phyloP scores from a whole-genome alignment of 108 stramenopile species.

The Nitzschia sp. region DNA sequence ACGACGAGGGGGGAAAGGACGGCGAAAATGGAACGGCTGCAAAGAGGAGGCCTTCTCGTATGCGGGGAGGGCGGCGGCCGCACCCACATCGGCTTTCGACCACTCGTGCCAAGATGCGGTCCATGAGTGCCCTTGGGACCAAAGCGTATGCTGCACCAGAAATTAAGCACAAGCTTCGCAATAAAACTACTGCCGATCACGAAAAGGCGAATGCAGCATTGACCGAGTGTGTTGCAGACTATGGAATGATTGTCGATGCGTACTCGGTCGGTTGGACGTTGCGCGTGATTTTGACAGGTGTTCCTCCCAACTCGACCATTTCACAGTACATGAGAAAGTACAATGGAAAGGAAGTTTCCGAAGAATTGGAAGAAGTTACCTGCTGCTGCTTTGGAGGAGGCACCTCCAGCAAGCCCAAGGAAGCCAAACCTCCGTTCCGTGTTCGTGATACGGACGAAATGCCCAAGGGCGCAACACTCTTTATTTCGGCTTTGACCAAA shows the following conservation, averaged over 20 bases:
- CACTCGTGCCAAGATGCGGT: slow-evolving; percentile 45
- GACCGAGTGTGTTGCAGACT: slow-evolving; percentile 75
- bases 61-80: not conserved
- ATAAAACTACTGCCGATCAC: slow-evolving; percentile 47
- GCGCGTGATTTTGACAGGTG: slow-evolving; percentile 76
- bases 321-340: slow-evolving; percentile 64
- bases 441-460: slow-evolving; percentile 61
- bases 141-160: slow-evolving; percentile 87
- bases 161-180: slow-evolving; percentile 55
- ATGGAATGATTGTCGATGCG: slow-evolving; percentile 88
- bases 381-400: slow-evolving; percentile 43
- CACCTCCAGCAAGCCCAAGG: not conserved
- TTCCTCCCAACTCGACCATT: slow-evolving; percentile 70
- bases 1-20: not conserved
- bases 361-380: slow-evolving; percentile 24
- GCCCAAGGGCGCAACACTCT: slow-evolving; percentile 55
- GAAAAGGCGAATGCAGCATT: slow-evolving; percentile 57
- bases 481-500: slow-evolving; percentile 60
- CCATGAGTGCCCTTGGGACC: slow-evolving; percentile 81
- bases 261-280: slow-evolving; percentile 85
- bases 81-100: slow-evolving; percentile 22
- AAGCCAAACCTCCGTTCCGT: slow-evolving; percentile 26
- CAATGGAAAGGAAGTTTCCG: slow-evolving; percentile 27
- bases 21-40: slow-evolving; percentile 2
- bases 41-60: not conserved